These are phyloP conservation scores for Phyllosticta citribraziliensis DNA, from an alignment of 2,329 filamentous ascomycete species.

Conservation along the genomic window DNA sequence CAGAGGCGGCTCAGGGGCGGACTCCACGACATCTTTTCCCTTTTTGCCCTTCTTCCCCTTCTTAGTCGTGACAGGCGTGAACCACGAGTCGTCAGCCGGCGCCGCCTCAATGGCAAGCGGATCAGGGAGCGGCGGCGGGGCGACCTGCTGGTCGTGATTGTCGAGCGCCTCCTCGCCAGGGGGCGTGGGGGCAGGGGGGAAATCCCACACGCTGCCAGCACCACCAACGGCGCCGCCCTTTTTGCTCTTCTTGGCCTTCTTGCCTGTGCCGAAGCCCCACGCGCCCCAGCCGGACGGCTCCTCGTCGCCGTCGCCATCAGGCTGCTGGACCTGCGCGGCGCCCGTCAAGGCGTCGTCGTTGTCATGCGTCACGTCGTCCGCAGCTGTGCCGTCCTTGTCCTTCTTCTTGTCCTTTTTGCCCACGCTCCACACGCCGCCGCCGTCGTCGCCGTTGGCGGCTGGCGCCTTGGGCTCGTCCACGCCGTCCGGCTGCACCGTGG, in stretches of 20 bases:
- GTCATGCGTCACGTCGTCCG: conserved; percentile 7
- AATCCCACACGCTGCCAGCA: not conserved
- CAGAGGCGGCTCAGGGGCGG: conserved; percentile 13
- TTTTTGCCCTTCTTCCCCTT: conserved; percentile 8
- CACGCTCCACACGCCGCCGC: conserved; percentile 11
- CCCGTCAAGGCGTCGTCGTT: conserved; percentile 4
- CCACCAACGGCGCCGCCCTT: not conserved
- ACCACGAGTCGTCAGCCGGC: conserved; percentile 2
- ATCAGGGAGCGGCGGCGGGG: not conserved
- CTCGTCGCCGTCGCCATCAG: conserved; percentile 5
- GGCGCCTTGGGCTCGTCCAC: conserved; percentile 1
- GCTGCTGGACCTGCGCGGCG: conserved; percentile 3
- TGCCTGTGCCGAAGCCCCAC: conserved; percentile 2
- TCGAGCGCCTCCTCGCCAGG: not conserved
- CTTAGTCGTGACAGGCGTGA: not conserved
- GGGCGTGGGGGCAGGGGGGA: conserved; percentile 6
- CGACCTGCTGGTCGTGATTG: not conserved
- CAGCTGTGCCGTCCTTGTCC: conserved; percentile 17
- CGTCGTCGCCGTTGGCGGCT: not conserved
- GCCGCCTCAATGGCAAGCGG: conserved; percentile 8
- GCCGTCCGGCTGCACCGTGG: conserved; percentile 3
- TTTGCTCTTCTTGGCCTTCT: conserved; percentile 11
- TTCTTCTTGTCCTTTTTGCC: conserved; percentile 21
- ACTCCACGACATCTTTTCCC: conserved; percentile 2
- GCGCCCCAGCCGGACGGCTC: not conserved